These are phyloP conservation scores for Peribolospora baueri DNA, from an alignment of 768 basidiomycete species.

Conservation along the genomic window DNA sequence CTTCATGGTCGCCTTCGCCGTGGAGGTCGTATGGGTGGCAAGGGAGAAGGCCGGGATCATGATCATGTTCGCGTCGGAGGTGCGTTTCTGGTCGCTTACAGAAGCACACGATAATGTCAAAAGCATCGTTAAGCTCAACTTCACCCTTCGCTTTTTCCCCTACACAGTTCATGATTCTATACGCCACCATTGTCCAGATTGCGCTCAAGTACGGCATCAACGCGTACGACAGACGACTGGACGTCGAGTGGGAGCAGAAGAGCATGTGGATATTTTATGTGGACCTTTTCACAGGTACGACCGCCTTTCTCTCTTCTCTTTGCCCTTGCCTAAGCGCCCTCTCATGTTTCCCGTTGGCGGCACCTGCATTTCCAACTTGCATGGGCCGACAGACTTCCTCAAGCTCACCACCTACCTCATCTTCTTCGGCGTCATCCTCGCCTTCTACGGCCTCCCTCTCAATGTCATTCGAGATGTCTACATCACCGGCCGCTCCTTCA, in stretches of 20 bases:
- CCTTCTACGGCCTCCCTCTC: slow-evolving; percentile 78
- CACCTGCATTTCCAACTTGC: not conserved
- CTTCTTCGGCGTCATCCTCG: slow-evolving; percentile 84
- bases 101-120: slow-evolving; percentile 4
- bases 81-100: slow-evolving; percentile 20
- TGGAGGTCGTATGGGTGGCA: slow-evolving; percentile 44
- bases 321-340: not conserved
- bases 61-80: slow-evolving; percentile 89
- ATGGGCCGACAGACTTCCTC: slow-evolving; percentile 43
- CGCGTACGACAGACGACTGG: slow-evolving; percentile 55
- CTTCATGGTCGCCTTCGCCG: slow-evolving; percentile 50
- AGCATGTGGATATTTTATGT: slow-evolving; percentile 93
- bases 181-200: slow-evolving; percentile 53
- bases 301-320: not conserved
- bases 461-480: slow-evolving; percentile 96
- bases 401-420: slow-evolving; percentile 75
- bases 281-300: slow-evolving; percentile 63
- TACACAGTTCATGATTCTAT: slow-evolving; percentile 58
- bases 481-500: slow-evolving; percentile 77
- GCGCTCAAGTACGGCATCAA: slow-evolving; percentile 63
- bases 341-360: not conserved
- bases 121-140: not conserved
- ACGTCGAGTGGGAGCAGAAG: slow-evolving; percentile 91
- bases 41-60: slow-evolving; percentile 56
- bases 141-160: not conserved